Conservation (phyloP, 495 filamentous ascomycete species). For the Immersiella caudata region DNA sequence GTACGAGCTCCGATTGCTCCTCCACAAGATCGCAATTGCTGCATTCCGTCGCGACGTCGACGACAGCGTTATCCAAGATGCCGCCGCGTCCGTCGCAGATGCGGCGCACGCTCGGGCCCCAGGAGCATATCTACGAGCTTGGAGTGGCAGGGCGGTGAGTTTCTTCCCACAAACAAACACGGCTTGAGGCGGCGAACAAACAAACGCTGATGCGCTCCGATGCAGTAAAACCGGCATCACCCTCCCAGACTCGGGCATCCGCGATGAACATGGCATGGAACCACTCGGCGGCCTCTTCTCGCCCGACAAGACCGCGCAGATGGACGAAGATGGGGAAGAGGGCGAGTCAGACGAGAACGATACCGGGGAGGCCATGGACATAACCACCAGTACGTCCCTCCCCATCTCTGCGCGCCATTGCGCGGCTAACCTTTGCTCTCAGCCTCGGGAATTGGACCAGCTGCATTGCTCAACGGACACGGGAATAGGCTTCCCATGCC, state of each 20-base stretch:
- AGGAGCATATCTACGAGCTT: slow-evolving; percentile 51
- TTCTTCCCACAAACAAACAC: not conserved
- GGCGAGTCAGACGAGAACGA: slow-evolving; percentile 28
- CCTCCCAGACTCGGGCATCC: slow-evolving; percentile 73
- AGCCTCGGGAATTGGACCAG: slow-evolving; percentile 37
- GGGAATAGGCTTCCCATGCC: slow-evolving; percentile 49
- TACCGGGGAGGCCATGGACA: slow-evolving; percentile 45
- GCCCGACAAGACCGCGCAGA: slow-evolving; percentile 48
- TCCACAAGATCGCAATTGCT: not conserved
- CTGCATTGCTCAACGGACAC: slow-evolving; percentile 38
- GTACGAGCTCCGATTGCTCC: not conserved
- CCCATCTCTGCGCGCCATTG: not conserved
- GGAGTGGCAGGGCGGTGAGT: slow-evolving; percentile 55
- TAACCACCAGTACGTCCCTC: slow-evolving; percentile 42
- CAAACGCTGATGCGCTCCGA: not conserved
- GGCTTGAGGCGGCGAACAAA: not conserved
- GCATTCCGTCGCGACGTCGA: not conserved
- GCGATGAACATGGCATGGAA: slow-evolving; percentile 92
- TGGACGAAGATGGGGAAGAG: slow-evolving; percentile 21
- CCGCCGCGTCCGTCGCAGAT: slow-evolving; percentile 40
- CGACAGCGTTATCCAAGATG: slow-evolving; percentile 26
- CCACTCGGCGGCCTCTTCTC: slow-evolving; percentile 85
- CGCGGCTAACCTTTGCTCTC: not conserved
- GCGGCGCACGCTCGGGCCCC: slow-evolving; percentile 40
- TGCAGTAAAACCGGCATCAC: slow-evolving; percentile 79